phyloP scores from a whole-genome alignment of 371 early-diverging fungal species.

The Enterocytospora artemiae region DNA sequence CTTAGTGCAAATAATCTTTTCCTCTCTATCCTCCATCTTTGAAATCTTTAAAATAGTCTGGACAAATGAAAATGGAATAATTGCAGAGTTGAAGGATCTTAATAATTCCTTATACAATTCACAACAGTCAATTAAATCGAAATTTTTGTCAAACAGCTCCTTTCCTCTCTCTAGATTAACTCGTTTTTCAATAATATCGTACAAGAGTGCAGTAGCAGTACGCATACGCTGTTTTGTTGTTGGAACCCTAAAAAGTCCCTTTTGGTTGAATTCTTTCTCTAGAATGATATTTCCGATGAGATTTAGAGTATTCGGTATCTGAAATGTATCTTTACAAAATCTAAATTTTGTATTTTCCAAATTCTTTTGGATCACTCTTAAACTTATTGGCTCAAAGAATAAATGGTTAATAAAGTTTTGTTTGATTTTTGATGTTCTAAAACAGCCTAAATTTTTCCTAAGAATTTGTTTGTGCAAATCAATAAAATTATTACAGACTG shows the following conservation, averaged over 20 bases:
- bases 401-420: too few relatives aligned
- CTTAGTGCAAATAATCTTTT: slow-evolving; percentile 27
- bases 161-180: slow-evolving; percentile 8
- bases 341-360: too few relatives aligned
- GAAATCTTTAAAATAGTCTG: slow-evolving; percentile 20
- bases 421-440: too few relatives aligned
- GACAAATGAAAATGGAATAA: slow-evolving; percentile 34
- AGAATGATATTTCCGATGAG: slow-evolving; percentile 33
- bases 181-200: slow-evolving; percentile 8
- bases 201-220: slow-evolving; percentile 20
- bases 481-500: too few relatives aligned
- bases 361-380: too few relatives aligned
- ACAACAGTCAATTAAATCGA: slow-evolving; percentile 38
- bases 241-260: slow-evolving; percentile 44
- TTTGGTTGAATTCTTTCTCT: slow-evolving; percentile 19
- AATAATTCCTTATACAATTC: slow-evolving; percentile 38
- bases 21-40: slow-evolving; percentile 18
- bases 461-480: too few relatives aligned
- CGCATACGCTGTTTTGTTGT: slow-evolving; percentile 18
- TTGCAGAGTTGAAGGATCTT: slow-evolving; percentile 25
- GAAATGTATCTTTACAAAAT: too few relatives aligned
- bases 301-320: slow-evolving; percentile 37
- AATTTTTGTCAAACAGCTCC: slow-evolving; percentile 27
- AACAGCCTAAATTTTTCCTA: too few relatives aligned
- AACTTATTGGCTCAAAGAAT: too few relatives aligned